Evolutionary conservation across 2,329 filamentous ascomycete species (phyloP).

Genomic region (Sarocladiaceae sp.): DNA sequence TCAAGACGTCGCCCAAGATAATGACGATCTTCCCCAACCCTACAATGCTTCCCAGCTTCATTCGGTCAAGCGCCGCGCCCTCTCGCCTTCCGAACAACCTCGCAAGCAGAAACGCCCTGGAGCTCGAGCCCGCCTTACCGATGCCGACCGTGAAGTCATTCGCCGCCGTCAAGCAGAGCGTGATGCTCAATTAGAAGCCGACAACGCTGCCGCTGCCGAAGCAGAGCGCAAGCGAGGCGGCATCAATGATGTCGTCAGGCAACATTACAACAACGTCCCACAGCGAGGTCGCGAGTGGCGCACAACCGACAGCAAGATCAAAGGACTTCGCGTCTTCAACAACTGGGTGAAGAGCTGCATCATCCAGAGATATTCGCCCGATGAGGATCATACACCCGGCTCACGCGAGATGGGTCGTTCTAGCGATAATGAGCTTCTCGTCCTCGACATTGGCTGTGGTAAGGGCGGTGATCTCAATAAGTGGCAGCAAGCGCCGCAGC

Average conservation of each 20-base stretch:
- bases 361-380: constrained; percentile 91
- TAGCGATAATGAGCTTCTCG: constrained; percentile 58
- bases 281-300: constrained; percentile 93
- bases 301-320: constrained; percentile 89
- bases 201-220: constrained; percentile 29
- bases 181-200: constrained; percentile 35
- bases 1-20: constrained; percentile 19
- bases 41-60: constrained; percentile 55
- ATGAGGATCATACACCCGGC: constrained; percentile 63
- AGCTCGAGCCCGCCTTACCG: constrained; percentile 59
- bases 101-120: constrained; percentile 65
- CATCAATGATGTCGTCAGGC: constrained; percentile 76
- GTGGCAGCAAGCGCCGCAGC: constrained; percentile 90
- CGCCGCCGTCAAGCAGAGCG: constrained; percentile 56
- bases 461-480: constrained; percentile 95
- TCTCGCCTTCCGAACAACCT: constrained; percentile 48
- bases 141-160: constrained; percentile 60
- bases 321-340: constrained; percentile 89
- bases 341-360: constrained; percentile 98
- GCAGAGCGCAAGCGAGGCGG: constrained; percentile 33
- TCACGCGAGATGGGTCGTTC: constrained; percentile 47
- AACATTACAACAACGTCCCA: constrained; percentile 94
- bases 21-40: constrained; percentile 48
- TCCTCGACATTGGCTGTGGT: constrained; percentile 92
- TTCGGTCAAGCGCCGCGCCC: constrained; percentile 50